A percentile compares a stretch with the other conserved stretches of the same genome.
Evolutionary conservation across 495 filamentous ascomycete species (phyloP).

Genomic region (Aspergillus wentii): DNA sequence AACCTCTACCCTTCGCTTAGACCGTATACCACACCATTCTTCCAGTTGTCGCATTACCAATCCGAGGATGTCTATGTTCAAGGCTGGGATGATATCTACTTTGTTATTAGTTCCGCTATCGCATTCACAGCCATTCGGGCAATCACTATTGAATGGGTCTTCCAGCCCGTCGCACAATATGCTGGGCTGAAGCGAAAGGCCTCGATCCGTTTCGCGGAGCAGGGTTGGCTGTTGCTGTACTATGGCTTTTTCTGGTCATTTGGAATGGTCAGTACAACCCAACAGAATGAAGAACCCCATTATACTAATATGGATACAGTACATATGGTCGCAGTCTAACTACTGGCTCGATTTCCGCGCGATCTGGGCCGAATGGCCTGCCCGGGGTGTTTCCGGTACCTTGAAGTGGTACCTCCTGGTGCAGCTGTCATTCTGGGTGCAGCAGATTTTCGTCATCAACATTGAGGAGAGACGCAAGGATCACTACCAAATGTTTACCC

Average conservation of each 20-base stretch:
- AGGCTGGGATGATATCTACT: conserved; percentile 74
- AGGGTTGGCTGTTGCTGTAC: conserved; percentile 85
- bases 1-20: conserved; percentile 72
- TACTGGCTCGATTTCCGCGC: conserved; percentile 74
- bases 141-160: conserved; percentile 78
- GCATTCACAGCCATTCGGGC: conserved; percentile 82
- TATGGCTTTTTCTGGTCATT: conserved; percentile 72
- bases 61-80: conserved; percentile 60
- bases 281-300: too few relatives aligned
- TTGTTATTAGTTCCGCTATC: conserved; percentile 75
- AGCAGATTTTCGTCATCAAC: conserved; percentile 91
- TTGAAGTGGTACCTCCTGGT: conserved; percentile 90
- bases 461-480: conserved; percentile 93
- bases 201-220: conserved; percentile 79
- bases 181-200: conserved; percentile 70
- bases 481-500: conserved; percentile 90
- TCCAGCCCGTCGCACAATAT: conserved; percentile 66
- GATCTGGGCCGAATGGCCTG: conserved; percentile 82
- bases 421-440: conserved; percentile 89
- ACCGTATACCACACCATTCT: conserved; percentile 77
- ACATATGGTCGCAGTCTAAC: conserved; percentile 69
- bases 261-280: conserved; percentile 83
- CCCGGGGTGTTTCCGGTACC: conserved; percentile 61
- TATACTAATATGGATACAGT: conserved; percentile 60
- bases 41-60: conserved; percentile 79